Base-by-base conservation (phyloP, 306 rosid species). In the Parietaria judaica region DNA sequence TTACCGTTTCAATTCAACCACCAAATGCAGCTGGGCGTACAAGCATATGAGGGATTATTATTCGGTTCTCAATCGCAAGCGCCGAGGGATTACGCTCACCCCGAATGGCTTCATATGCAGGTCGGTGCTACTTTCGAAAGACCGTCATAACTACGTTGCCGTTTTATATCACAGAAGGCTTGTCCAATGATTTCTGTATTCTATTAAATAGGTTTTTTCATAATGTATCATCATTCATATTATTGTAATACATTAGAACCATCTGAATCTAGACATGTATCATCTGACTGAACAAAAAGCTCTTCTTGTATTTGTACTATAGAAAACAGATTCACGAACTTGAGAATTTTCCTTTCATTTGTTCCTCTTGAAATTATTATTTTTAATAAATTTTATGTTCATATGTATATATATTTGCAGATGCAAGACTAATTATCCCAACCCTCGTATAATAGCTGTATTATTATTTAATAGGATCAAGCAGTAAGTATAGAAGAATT, bases 81-180 rank as follows among this genome's bases (percentile, higher is more conserved):
- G 56, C 64, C 71, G 36, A 84, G 86, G 73, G 89, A 80, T 10
- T 88, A 79, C 78, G 70, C 64, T 58, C 83, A 41, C 11, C 71
- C 86, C 3, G 94, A 86, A 67, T 88, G 95, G 95, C 73, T 88
- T 60, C 96, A 88, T 69, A 92, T 92, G 96, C 96, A 92, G 79
- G 63, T 86, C 34, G 82, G 88, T 66, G 90, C 85, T 70, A 74
- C 80, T 76, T 84, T 82, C 36, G 84, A 82, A 71, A 75, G 95
- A 72, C 66, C 86, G 62, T 68, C 85, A 56, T 92, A 74, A 67
- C 68, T 16, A 37, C 31, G 12, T 64, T 64, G 62, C 64, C n/a
- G 53, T n/a, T 66, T 66, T 13, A 56, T 55, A 65, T 73, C 59
- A 62, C 59, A 36, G 14, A 44, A 14, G 36, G 50, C 45, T 58